Conservation (phyloP, 2,329 filamentous ascomycete species). For the Phialophora verrucosa region DNA sequence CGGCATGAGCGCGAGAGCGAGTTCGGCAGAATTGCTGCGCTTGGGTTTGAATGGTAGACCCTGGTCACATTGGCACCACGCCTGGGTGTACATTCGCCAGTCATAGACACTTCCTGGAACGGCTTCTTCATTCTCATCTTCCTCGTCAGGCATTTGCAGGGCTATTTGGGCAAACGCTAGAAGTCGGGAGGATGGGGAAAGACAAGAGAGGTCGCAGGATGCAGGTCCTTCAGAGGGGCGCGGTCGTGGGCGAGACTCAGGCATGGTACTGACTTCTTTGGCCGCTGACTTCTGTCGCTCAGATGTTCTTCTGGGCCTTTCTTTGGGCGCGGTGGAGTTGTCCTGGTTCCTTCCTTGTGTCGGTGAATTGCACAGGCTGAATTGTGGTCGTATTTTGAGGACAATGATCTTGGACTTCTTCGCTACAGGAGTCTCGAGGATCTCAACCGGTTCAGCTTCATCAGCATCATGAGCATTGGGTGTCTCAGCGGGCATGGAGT, state of each 20-base stretch:
- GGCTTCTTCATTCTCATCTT: constrained; percentile 29
- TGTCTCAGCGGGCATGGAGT: constrained; percentile 22
- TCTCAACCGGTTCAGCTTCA: constrained; percentile 9
- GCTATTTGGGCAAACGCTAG: constrained; percentile 35
- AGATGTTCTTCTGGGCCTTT: constrained; percentile 2
- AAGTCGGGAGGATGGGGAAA: constrained; percentile 27
- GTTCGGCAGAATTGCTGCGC: constrained; percentile 28
- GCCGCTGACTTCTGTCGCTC: neutral
- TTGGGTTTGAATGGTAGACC: neutral
- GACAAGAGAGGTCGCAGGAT: constrained; percentile 32
- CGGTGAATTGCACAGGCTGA: constrained; percentile 2
- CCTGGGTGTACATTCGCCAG: constrained; percentile 22
- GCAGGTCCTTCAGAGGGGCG: neutral
- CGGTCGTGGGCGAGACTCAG: neutral
- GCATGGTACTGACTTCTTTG: neutral
- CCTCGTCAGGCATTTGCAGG: constrained; percentile 28
- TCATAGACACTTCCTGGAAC: constrained; percentile 29
- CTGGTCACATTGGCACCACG: constrained; percentile 28
- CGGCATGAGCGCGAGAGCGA: constrained; percentile 29
- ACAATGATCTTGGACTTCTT: constrained; percentile 27
- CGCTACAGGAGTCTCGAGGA: neutral
- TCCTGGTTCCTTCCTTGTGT: neutral
- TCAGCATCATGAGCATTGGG: constrained; percentile 10
- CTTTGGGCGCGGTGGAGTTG: neutral
- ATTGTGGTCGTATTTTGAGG: constrained; percentile 23